Conservation (phyloP, 2,329 filamentous ascomycete genomes). For the Podosphaera xanthii region DNA sequence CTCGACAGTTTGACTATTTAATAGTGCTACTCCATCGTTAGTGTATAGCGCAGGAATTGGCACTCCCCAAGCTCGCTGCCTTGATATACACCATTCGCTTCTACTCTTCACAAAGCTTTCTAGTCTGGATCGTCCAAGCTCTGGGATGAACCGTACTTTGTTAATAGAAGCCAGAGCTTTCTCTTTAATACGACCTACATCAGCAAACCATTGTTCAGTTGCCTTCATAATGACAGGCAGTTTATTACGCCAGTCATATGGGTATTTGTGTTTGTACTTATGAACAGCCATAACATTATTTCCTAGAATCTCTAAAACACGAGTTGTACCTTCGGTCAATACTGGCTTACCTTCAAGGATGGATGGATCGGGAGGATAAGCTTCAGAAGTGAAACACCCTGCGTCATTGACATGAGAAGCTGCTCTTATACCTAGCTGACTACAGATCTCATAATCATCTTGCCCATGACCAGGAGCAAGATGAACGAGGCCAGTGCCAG, state of each 20-base stretch:
- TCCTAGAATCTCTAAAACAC: slow-evolving; percentile 46
- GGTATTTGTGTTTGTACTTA: slow-evolving; percentile 71
- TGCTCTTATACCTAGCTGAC: slow-evolving; percentile 43
- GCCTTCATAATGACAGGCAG: slow-evolving; percentile 74
- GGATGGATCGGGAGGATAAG: slow-evolving; percentile 46
- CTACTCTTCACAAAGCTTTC: slow-evolving; percentile 70
- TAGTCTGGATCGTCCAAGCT: slow-evolving; percentile 48
- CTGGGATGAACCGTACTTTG: slow-evolving; percentile 56
- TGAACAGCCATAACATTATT: slow-evolving; percentile 45
- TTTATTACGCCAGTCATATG: slow-evolving; percentile 95
- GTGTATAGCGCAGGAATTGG: slow-evolving; percentile 83
- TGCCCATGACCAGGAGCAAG: slow-evolving; percentile 86
- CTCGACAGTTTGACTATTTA: slow-evolving; percentile 55
- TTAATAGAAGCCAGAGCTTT: slow-evolving; percentile 47
- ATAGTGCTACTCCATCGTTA: slow-evolving; percentile 46
- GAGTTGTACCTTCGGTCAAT: slow-evolving; percentile 41
- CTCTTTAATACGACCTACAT: slow-evolving; percentile 63
- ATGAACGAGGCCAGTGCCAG: slow-evolving; percentile 91
- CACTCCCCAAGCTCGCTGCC: slow-evolving; percentile 88
- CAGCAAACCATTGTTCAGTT: slow-evolving; percentile 94
- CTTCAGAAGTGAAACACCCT: slow-evolving; percentile 60
- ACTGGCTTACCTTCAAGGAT: slow-evolving; percentile 50
- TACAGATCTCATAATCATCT: slow-evolving; percentile 79
- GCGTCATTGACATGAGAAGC: slow-evolving; percentile 67
- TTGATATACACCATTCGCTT: slow-evolving; percentile 94